Base-by-base conservation (phyloP, 2,329 filamentous ascomycete species). In the Aspergillus proliferans region DNA sequence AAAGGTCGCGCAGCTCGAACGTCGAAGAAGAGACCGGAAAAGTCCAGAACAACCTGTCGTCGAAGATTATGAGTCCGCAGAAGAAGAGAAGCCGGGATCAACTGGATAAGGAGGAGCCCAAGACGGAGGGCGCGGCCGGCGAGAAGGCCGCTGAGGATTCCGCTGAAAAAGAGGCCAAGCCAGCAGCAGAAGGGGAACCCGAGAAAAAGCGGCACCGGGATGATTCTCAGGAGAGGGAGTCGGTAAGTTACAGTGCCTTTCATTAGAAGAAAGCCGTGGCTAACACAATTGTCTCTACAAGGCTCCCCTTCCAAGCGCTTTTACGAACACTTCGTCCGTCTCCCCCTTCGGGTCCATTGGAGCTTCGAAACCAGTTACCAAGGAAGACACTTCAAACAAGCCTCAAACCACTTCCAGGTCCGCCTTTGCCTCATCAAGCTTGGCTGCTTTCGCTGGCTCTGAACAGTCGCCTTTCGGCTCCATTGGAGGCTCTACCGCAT, bases 361-460 rank as follows among this genome's bases (percentile, higher is more conserved):
- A 38, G 50, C 60, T 6, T 54, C 61, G 18, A 65, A 65, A 50
- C 52, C 64, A 12, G 47, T 58, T 41, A 50, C 51, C 21, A 63
- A 58, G 40, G 51, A 59, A 38, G 50, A 58, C 14, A 49, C 58
- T 15, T 48, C 52, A 8, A 52, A 57, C 22, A 49, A 57, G 44
- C 52, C 67, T 45, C 66, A 64, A 45, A 67, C 51, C 60, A 78
- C 81, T 15, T 82, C 85, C 6, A 53, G 75, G 10, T 79, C 80
- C 8, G 81, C 84, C 5, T 90, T 90, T 65, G 81, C 82, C 19
- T 76, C 76, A 43, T 90, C 86, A 3, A 81, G 79, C 15, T 83
- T 90, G 61, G 80, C 84, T 46, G 82, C 84, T 46, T 79, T 88
- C 48, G 77, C 84, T 6, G 72, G 78, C 21, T 78, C 80, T 4